Conservation (phyloP, 768 basidiomycete genomes). For the Boletus rufocinnamomeus region DNA sequence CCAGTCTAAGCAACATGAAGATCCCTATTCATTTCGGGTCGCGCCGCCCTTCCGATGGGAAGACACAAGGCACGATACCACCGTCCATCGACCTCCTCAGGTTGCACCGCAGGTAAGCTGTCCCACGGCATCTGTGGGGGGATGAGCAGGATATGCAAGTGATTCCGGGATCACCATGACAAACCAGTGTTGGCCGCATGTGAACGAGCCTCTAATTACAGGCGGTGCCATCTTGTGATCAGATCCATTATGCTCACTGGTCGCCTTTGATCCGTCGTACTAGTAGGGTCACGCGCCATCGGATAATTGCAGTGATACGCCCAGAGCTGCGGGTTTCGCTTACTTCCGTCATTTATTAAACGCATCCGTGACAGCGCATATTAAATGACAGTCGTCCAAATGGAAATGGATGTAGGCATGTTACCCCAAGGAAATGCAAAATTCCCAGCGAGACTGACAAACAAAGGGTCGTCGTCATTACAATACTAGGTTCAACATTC, state of each 20-base stretch:
- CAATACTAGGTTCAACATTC: background rate
- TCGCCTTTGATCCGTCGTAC: background rate
- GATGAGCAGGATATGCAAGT: background rate
- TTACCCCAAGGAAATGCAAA: background rate
- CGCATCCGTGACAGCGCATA: slow-evolving; percentile 3
- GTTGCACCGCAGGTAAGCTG: background rate
- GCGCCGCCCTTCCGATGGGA: background rate
- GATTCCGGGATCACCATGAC: background rate
- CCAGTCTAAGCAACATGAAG: background rate
- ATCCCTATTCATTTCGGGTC: background rate
- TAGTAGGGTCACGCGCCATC: background rate
- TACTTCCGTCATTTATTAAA: slow-evolving; percentile 14
- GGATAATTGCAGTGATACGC: background rate
- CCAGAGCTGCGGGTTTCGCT: background rate
- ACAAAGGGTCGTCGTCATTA: background rate
- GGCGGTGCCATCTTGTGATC: background rate
- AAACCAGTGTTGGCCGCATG: background rate
- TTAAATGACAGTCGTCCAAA: background rate
- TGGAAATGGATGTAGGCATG: background rate
- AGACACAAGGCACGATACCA: background rate
- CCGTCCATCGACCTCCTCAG: background rate
- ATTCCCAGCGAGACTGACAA: background rate
- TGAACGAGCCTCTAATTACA: slow-evolving; percentile 4
- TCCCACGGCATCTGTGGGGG: background rate
- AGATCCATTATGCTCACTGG: background rate